Base-by-base conservation (phyloP, 148 eudicot species). In the Camellia granthamiana region DNA sequence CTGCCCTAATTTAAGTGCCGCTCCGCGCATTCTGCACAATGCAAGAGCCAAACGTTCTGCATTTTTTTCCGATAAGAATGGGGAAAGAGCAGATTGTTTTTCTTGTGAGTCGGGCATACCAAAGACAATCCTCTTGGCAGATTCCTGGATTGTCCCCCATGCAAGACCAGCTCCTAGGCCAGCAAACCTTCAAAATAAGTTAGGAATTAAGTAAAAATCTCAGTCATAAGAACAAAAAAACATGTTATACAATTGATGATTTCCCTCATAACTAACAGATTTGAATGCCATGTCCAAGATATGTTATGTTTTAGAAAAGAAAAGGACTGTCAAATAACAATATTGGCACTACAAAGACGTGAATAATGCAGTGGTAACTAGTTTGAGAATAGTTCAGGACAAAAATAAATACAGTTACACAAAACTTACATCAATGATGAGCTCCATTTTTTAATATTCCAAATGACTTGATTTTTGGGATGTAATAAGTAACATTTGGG, bases 11-110 rank as follows among this genome's bases (percentile, higher is more conserved):
- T 96, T 96, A 79, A 96, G 88, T 52, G 99, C 99, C 7, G 99
- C 99, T 56, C 99, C 99, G 72, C 99, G 99, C 99, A 96, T 96
- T 85, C 99, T 90, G 85, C 99, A 96, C 69, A 96, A 86, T 79
- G 92, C 99, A 88, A 93, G 94, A 79, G 99, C 99, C 86, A 96
- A 80, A 49, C 98, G 94, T 82, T 94, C 94, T 47, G 99, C 99
- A 84, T 95, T 96, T 78, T 83, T 87, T 69, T 92, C 97, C 5
- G 99, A 96, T 73, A 96, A 83, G 72, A 84, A 92, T 43, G 99
- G 92, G 59, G 99, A 93, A 78, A 84, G 30, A 19, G 85, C 87
- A 78, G 91, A 84, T 77, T 91, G 88, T 55, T 87, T 84, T 54
- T 83, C 93, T 79, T 84, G 82, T 15, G 81, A 69, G 30, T 77